A percentile compares a stretch with the other conserved stretches of the same genome.
Evolutionary conservation across 352 stramenopile species (phyloP).

Genomic region (Globisporangium solare): DNA sequence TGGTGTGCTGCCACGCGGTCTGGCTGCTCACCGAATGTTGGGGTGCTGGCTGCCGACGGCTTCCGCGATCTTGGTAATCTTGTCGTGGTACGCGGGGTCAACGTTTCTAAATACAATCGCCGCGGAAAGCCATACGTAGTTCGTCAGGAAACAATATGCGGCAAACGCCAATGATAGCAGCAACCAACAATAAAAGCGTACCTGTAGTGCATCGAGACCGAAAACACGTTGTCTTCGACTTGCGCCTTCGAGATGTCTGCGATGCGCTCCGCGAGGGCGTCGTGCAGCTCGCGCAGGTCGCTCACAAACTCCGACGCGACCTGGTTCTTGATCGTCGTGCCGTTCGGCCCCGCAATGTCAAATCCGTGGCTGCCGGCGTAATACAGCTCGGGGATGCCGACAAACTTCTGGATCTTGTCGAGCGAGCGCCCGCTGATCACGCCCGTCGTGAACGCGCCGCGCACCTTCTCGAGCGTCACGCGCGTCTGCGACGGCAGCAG

Average conservation of each 20-base stretch:
- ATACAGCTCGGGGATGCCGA: conserved; percentile 83
- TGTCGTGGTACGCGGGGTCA: conserved; percentile 24
- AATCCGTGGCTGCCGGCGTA: conserved; percentile 90
- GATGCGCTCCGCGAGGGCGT: conserved; percentile 40
- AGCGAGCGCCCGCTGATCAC: conserved; percentile 86
- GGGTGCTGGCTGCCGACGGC: conserved; percentile 37
- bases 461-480: conserved; percentile 70
- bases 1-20: neutral
- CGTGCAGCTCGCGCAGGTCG: conserved; percentile 56
- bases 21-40: conserved; percentile 44
- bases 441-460: conserved; percentile 76
- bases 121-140: too few species aligned
- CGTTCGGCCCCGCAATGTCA: conserved; percentile 80
- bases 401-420: conserved; percentile 87
- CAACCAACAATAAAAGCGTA: conserved; percentile 25
- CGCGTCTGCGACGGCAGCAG: conserved; percentile 63
- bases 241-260: conserved; percentile 50
- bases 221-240: conserved; percentile 90
- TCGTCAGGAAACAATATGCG: too few species aligned
- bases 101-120: conserved; percentile 53
- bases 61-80: conserved; percentile 46
- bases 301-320: conserved; percentile 70
- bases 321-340: conserved; percentile 80
- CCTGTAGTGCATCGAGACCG: conserved; percentile 86
- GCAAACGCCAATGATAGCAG: neutral